phyloP scores from a whole-genome alignment of 805 yeast genomes.

The Suhomyces canberraensis region DNA sequence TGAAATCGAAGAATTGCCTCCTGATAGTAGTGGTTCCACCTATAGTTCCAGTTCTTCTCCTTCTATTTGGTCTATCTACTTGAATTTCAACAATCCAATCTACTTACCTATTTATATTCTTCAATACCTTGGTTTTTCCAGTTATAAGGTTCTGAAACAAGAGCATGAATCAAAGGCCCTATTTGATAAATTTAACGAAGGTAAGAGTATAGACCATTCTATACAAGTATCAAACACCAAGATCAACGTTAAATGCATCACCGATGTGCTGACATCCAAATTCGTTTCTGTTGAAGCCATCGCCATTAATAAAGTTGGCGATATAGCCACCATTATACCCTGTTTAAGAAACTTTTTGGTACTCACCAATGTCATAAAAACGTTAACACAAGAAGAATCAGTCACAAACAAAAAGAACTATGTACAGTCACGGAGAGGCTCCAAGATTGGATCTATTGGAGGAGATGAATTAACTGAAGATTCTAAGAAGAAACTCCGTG shows the following conservation, averaged over 20 bases:
- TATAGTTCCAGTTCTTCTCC: conserved; percentile 1
- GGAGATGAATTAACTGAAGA: conserved; percentile 17
- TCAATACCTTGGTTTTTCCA: conserved; percentile 27
- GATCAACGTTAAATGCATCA: conserved; percentile 2
- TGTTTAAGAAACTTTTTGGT: conserved; percentile 31
- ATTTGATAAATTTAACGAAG: conserved; percentile 9
- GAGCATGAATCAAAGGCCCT: neutral
- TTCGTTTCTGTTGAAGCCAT: conserved; percentile 22
- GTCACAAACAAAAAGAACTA: neutral
- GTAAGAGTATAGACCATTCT: conserved; percentile 4
- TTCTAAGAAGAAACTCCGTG: conserved; percentile 28
- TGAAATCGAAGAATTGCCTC: conserved; percentile 8
- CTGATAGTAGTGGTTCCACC: neutral
- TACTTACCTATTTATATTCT: conserved; percentile 25
- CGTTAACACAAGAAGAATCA: neutral
- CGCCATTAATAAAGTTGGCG: conserved; percentile 20
- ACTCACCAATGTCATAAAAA: conserved; percentile 19
- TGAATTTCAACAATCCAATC: conserved; percentile 25
- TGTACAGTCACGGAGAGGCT: conserved; percentile 5
- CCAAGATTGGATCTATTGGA: conserved; percentile 3
- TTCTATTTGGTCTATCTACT: conserved; percentile 22
- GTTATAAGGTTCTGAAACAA: conserved; percentile 1
- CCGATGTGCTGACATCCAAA: conserved; percentile 13
- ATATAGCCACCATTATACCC: conserved; percentile 24
- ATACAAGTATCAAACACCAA: neutral